Conservation (phyloP, 2,329 filamentous ascomycete species). For the Lachnellula arida region DNA sequence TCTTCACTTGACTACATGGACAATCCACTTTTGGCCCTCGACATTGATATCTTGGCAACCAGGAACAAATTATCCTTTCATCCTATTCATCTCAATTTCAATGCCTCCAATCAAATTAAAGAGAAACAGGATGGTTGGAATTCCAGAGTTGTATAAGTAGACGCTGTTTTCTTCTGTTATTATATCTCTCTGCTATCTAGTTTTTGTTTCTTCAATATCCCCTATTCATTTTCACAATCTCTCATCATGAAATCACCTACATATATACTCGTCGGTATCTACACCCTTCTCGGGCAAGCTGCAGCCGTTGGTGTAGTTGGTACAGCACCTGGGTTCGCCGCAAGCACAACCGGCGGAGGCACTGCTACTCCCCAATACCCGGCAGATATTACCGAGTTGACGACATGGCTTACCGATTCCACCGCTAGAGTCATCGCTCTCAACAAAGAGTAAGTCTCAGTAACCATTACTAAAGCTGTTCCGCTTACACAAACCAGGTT, state of each 20-base stretch:
- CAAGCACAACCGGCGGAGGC: constrained; percentile 56
- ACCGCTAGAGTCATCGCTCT: constrained; percentile 54
- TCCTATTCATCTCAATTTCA: too few species aligned
- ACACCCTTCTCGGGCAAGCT: not conserved
- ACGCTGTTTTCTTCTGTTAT: too few species aligned
- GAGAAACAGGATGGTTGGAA: too few species aligned
- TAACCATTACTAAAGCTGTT: not conserved
- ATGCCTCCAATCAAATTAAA: too few species aligned
- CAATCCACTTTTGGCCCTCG: too few species aligned
- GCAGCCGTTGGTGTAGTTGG: constrained; percentile 13
- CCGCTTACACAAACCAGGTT: constrained; percentile 33
- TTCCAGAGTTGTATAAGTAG: too few species aligned
- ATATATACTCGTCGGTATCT: not conserved
- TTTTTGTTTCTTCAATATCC: too few species aligned
- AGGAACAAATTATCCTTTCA: too few species aligned
- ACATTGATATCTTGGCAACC: too few species aligned
- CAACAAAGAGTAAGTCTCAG: constrained; percentile 38
- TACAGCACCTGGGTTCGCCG: constrained; percentile 18
- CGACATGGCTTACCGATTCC: constrained; percentile 52
- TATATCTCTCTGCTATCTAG: too few species aligned
- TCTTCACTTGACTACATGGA: too few species aligned
- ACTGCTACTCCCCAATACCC: constrained; percentile 49
- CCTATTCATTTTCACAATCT: not conserved
- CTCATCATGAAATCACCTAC: not conserved
- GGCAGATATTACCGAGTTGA: constrained; percentile 48